Evolutionary conservation across 2,329 filamentous ascomycete genomes (phyloP).

Genomic region (Paecilomyces niveus): DNA sequence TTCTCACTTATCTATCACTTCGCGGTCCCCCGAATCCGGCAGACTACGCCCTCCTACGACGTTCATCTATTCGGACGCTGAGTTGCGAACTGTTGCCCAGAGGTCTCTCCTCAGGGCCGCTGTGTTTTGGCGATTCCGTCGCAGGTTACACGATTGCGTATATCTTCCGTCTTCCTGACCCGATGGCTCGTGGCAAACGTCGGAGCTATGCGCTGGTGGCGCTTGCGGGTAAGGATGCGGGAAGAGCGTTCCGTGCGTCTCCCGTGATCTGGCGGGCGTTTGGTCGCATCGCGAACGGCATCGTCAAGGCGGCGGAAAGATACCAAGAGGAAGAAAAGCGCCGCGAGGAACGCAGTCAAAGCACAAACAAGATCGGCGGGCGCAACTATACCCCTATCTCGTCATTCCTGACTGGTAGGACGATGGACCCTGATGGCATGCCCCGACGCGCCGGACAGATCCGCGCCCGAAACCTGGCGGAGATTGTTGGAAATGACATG

Average conservation of each 20-base stretch:
- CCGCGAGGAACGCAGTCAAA: conserved; percentile 30
- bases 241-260: conserved; percentile 39
- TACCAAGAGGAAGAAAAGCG: conserved; percentile 39
- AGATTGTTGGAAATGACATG: conserved; percentile 52
- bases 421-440: conserved; percentile 49
- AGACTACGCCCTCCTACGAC: conserved; percentile 49
- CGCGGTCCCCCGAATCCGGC: conserved; percentile 48
- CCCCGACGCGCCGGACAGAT: conserved; percentile 47
- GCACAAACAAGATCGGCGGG: conserved; percentile 16
- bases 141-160: conserved; percentile 55
- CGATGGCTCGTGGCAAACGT: conserved; percentile 49
- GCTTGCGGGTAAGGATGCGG: conserved; percentile 47
- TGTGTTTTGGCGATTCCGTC: conserved; percentile 51
- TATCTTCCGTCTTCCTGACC: conserved; percentile 52
- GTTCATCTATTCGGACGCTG: conserved; percentile 51
- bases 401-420: conserved; percentile 51
- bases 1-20: conserved; percentile 52
- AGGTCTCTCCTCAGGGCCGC: conserved; percentile 50
- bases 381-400: conserved; percentile 49
- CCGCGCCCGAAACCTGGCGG: conserved; percentile 49
- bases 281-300: conserved; percentile 46
- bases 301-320: conserved; percentile 40
- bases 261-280: conserved; percentile 48
- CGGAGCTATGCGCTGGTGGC: conserved; percentile 53
- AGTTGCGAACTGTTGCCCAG: conserved; percentile 51